A percentile compares a stretch with the other conserved stretches of the same genome.
Evolutionary conservation across 192 early-diverging fungal genomes (phyloP).

Genomic region (Umbelopsis ramanniana): DNA sequence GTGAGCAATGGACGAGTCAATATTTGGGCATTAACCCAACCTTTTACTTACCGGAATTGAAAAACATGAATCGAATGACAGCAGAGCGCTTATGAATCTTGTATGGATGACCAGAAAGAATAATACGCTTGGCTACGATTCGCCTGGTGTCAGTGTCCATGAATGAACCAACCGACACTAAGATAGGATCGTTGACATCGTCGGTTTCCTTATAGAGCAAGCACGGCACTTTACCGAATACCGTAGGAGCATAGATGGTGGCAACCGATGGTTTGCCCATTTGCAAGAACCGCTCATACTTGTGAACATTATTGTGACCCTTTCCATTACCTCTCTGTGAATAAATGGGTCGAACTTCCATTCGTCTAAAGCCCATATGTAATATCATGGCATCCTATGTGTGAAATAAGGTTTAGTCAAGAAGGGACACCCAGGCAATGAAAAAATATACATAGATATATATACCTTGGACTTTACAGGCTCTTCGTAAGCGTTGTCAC

Average conservation of each 20-base stretch:
- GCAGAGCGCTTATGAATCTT: slow-evolving; percentile 92
- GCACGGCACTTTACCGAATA: slow-evolving; percentile 85
- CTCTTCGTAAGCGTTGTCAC: slow-evolving; percentile 73
- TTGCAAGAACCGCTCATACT: slow-evolving; percentile 92
- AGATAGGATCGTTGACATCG: slow-evolving; percentile 58
- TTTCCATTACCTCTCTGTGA: slow-evolving; percentile 84
- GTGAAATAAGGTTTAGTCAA: background rate
- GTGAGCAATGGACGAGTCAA: background rate
- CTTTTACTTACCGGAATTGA: slow-evolving; percentile 60
- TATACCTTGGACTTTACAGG: slow-evolving; percentile 83
- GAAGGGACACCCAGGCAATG: background rate
- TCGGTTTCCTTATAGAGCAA: slow-evolving; percentile 76
- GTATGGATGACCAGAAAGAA: slow-evolving; percentile 94
- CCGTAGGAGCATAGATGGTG: slow-evolving; percentile 91
- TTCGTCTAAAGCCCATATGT: slow-evolving; percentile 89
- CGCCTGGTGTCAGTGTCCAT: slow-evolving; percentile 78
- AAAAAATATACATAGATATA: background rate
- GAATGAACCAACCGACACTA: slow-evolving; percentile 84
- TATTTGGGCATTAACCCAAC: background rate
- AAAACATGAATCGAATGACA: slow-evolving; percentile 98
- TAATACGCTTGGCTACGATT: slow-evolving; percentile 92
- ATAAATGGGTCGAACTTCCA: slow-evolving; percentile 84
- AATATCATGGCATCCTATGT: slow-evolving; percentile 78
- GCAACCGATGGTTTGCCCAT: slow-evolving; percentile 73
- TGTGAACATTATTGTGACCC: slow-evolving; percentile 90